phyloP scores from a whole-genome alignment of 169 alveolate species.

The Cryptosporidium ryanae region DNA sequence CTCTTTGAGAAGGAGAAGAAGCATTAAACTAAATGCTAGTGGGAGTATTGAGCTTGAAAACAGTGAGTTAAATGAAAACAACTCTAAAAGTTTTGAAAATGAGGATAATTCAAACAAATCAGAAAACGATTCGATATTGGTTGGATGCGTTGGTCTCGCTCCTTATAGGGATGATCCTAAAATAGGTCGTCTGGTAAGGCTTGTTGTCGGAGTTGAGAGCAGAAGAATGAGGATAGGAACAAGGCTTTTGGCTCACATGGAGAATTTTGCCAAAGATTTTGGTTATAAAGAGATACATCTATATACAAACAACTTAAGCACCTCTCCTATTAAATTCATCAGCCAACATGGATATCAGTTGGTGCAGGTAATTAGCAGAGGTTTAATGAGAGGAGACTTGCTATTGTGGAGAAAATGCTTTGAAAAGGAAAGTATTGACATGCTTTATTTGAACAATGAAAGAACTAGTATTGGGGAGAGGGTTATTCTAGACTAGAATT shows the following conservation, averaged over 20 bases:
- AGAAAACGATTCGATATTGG: slow-evolving; percentile 77
- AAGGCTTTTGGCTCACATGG: slow-evolving; percentile 86
- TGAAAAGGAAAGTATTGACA: slow-evolving; percentile 67
- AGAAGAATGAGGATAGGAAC: slow-evolving; percentile 90
- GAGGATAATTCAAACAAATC: slow-evolving; percentile 46
- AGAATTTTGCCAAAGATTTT: slow-evolving; percentile 84
- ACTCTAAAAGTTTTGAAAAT: slow-evolving; percentile 25
- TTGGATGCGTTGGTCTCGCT: slow-evolving; percentile 88
- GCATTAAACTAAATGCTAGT: slow-evolving; percentile 22
- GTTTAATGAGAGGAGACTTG: slow-evolving; percentile 90
- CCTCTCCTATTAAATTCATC: slow-evolving; percentile 86
- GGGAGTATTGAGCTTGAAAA: slow-evolving; percentile 31
- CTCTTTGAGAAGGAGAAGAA: slow-evolving; percentile 77
- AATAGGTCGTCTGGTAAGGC: slow-evolving; percentile 87
- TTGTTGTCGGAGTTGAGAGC: slow-evolving; percentile 86
- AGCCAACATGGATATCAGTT: slow-evolving; percentile 87
- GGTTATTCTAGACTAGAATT: slow-evolving; percentile 45
- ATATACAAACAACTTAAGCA: slow-evolving; percentile 87
- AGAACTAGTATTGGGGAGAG: slow-evolving; percentile 72
- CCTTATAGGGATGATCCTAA: slow-evolving; percentile 84
- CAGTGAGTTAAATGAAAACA: slow-evolving; percentile 11
- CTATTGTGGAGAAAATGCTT: slow-evolving; percentile 86
- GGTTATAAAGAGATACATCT: slow-evolving; percentile 88
- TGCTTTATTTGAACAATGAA: slow-evolving; percentile 54
- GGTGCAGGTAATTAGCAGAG: slow-evolving; percentile 87